These are phyloP conservation scores for Quambalaria eucalypti DNA, from an alignment of 1,284 basidiomycete species.

Conservation along the genomic window DNA sequence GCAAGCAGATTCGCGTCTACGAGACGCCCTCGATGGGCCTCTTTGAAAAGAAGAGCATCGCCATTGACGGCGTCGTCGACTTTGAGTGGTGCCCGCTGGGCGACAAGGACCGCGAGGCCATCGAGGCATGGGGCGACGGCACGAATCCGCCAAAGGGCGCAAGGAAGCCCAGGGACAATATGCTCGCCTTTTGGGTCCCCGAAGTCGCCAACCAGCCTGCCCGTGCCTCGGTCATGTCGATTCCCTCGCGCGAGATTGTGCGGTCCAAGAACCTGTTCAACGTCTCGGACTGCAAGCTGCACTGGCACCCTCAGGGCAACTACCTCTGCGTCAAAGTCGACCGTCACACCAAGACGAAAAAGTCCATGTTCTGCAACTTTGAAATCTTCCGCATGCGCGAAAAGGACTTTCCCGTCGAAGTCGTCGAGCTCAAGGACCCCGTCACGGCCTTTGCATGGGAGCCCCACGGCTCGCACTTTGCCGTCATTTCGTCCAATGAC, in stretches of 20 bases:
- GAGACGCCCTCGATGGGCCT: conserved; percentile 89
- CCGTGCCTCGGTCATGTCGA: conserved; percentile 79
- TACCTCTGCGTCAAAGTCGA: conserved; percentile 99
- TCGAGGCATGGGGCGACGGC: conserved; percentile 22
- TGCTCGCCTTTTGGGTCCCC: conserved; percentile 95
- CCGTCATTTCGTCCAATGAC: conserved; percentile 87
- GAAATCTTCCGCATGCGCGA: conserved; percentile 96
- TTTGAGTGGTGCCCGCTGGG: conserved; percentile 97
- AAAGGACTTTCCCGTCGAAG: conserved; percentile 96
- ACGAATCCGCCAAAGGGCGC: conserved; percentile 19
- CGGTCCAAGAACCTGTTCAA: conserved; percentile 98
- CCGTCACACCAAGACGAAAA: conserved; percentile 97
- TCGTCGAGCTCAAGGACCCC: conserved; percentile 92
- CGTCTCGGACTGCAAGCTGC: conserved; percentile 94
- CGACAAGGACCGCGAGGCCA: conserved; percentile 64
- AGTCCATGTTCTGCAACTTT: conserved; percentile 95
- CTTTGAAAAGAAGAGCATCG: conserved; percentile 92
- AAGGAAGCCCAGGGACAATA: conserved; percentile 66
- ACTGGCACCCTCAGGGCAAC: conserved; percentile 98
- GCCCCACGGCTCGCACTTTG: conserved; percentile 89
- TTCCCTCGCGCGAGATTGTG: conserved; percentile 75
- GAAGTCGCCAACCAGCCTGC: conserved; percentile 93
- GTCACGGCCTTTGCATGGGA: conserved; percentile 98
- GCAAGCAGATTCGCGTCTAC: conserved; percentile 90
- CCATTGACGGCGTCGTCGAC: conserved; percentile 95